These are phyloP conservation scores for Kalmusia sp. DNA, from an alignment of 2,329 filamentous ascomycete genomes.

Conservation along the genomic window DNA sequence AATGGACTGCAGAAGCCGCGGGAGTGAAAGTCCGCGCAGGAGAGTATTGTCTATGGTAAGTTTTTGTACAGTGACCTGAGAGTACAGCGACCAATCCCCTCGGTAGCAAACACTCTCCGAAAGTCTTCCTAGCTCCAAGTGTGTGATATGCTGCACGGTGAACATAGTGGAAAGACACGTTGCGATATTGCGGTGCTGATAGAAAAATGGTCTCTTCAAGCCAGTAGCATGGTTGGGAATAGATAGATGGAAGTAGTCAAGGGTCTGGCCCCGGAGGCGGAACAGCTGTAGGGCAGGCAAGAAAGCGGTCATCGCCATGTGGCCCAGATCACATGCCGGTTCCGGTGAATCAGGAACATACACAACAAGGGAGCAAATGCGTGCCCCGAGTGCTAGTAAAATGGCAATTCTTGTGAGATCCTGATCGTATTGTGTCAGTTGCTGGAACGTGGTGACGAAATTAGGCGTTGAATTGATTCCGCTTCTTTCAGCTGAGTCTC, in stretches of 20 bases:
- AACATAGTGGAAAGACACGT: not conserved
- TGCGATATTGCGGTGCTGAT: not conserved
- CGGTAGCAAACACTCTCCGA: not conserved
- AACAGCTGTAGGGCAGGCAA: too few species aligned
- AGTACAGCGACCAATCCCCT: not conserved
- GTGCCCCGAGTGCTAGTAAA: too few species aligned
- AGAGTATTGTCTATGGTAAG: not conserved
- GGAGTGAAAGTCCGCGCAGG: not conserved
- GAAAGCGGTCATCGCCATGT: too few species aligned
- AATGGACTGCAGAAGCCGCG: not conserved
- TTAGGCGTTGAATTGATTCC: too few species aligned
- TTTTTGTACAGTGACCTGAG: not conserved
- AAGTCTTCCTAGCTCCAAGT: not conserved
- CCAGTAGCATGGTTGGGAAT: not conserved
- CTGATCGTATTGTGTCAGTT: too few species aligned
- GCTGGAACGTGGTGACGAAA: too few species aligned
- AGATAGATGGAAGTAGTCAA: not conserved
- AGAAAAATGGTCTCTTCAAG: not conserved
- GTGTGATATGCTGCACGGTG: not conserved
- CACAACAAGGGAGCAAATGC: too few species aligned
- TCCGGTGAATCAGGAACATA: too few species aligned
- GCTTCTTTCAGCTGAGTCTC: too few species aligned
- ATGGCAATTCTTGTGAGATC: too few species aligned
- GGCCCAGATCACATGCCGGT: too few species aligned
- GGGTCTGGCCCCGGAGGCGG: too few species aligned